A percentile compares a stretch with the other conserved stretches of the same genome.
Conservation (phyloP, 208 protist species). For the Phytomonas serpens region DNA sequence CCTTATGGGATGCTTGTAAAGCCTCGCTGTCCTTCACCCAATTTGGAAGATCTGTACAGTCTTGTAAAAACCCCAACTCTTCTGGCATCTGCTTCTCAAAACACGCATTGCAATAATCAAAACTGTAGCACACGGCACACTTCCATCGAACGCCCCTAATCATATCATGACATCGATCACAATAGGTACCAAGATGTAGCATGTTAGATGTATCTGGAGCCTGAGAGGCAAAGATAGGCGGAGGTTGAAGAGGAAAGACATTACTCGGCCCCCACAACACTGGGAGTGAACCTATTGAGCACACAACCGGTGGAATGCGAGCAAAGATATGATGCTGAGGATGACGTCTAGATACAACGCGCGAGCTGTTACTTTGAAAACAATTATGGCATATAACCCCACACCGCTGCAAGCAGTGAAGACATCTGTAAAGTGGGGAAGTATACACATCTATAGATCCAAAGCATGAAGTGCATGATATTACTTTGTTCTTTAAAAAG, state of each 20-base stretch:
- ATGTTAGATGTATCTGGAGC: not conserved
- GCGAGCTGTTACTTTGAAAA: slow-evolving; percentile 11
- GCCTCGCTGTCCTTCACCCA: not conserved
- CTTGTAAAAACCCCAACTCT: not conserved
- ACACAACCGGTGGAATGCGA: slow-evolving; percentile 27
- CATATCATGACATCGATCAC: slow-evolving; percentile 50
- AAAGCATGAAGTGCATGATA: slow-evolving; percentile 48
- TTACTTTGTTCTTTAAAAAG: slow-evolving; percentile 19
- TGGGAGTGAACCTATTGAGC: slow-evolving; percentile 15
- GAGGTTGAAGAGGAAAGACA: slow-evolving; percentile 32
- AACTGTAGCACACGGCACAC: slow-evolving; percentile 73
- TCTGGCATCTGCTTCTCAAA: slow-evolving; percentile 16
- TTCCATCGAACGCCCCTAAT: slow-evolving; percentile 70
- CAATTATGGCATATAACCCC: slow-evolving; percentile 23
- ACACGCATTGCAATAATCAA: slow-evolving; percentile 64
- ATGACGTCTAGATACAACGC: slow-evolving; percentile 15
- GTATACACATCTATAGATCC: slow-evolving; percentile 37
- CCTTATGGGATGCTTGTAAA: not conserved
- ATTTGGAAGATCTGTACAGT: not conserved
- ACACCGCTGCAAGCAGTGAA: slow-evolving; percentile 42
- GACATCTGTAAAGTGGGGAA: slow-evolving; percentile 52
- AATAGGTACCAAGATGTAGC: slow-evolving; percentile 62
- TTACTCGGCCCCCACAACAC: slow-evolving; percentile 81
- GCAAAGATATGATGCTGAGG: slow-evolving; percentile 60
- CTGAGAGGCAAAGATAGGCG: not conserved